phyloP scores from a whole-genome alignment of 345 rosid genomes.

The Salix brachista region DNA sequence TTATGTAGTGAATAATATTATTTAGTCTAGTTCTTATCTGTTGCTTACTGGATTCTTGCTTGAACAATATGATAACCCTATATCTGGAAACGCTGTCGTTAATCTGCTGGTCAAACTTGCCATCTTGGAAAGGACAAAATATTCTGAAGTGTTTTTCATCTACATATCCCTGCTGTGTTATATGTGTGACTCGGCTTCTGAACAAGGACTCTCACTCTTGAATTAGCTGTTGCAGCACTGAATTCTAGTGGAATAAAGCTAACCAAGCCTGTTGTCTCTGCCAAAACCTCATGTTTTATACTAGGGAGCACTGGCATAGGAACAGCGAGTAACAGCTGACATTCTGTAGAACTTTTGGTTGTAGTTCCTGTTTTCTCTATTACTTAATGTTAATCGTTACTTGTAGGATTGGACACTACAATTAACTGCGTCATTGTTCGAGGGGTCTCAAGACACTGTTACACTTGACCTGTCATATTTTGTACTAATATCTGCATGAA shows the following conservation, averaged over 20 bases:
- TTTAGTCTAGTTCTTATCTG: neutral
- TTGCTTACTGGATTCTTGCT: slow-evolving; percentile 8
- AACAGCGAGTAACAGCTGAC: slow-evolving; percentile 43
- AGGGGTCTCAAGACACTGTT: slow-evolving; percentile 50
- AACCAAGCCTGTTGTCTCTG: slow-evolving; percentile 65
- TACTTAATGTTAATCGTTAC: slow-evolving; percentile 4
- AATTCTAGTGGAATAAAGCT: slow-evolving; percentile 75
- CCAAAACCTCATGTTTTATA: slow-evolving; percentile 53
- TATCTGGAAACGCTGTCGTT: slow-evolving; percentile 60
- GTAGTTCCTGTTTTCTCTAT: neutral
- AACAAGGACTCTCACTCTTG: neutral
- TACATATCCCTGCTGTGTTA: neutral
- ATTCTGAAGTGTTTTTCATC: neutral
- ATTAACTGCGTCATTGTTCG: slow-evolving; percentile 50
- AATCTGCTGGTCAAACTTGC: slow-evolving; percentile 62
- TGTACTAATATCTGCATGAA: slow-evolving; percentile 45
- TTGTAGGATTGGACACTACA: slow-evolving; percentile 66
- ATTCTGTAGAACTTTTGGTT: neutral
- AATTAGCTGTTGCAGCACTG: slow-evolving; percentile 65
- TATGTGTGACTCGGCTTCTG: neutral
- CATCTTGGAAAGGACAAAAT: slow-evolving; percentile 45
- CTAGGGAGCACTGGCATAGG: slow-evolving; percentile 76
- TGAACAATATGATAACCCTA: slow-evolving; percentile 57
- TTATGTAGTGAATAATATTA: slow-evolving; percentile 4
- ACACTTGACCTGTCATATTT: slow-evolving; percentile 76